phyloP scores from a whole-genome alignment of 768 basidiomycete species.

The Amanita polypyramis region DNA sequence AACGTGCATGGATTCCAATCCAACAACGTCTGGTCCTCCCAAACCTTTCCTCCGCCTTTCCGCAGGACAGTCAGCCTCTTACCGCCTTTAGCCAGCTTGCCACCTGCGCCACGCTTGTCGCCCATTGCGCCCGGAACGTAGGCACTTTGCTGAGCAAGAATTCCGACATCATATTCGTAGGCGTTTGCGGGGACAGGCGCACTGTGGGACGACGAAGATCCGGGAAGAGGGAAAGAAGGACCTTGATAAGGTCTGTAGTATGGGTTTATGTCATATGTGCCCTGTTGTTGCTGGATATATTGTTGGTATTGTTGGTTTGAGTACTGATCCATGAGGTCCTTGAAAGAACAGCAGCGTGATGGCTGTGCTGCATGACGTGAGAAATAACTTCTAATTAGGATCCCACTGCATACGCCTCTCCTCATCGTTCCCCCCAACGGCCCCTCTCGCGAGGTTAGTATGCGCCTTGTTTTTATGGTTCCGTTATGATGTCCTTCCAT shows the following conservation, averaged over 20 bases:
- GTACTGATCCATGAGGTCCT: slow-evolving; percentile 32
- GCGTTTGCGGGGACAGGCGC: slow-evolving; percentile 84
- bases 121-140: slow-evolving; percentile 90
- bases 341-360: not conserved
- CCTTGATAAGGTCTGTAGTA: slow-evolving; percentile 77
- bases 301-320: slow-evolving; percentile 37
- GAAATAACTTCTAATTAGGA: slow-evolving; percentile 8
- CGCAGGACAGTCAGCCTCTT: slow-evolving; percentile 90
- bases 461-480: slow-evolving; percentile 1
- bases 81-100: slow-evolving; percentile 80
- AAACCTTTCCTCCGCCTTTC: slow-evolving; percentile 92
- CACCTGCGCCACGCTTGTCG: slow-evolving; percentile 77
- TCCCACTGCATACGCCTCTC: not conserved
- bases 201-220: slow-evolving; percentile 54
- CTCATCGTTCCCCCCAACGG: slow-evolving; percentile 19
- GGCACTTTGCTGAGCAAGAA: slow-evolving; percentile 83
- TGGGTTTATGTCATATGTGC: slow-evolving; percentile 56
- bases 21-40: slow-evolving; percentile 95
- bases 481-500: not conserved
- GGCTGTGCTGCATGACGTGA: not conserved
- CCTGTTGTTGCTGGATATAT: slow-evolving; percentile 42
- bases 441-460: slow-evolving; percentile 32
- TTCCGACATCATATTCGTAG: slow-evolving; percentile 88
- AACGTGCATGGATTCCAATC: slow-evolving; percentile 91
- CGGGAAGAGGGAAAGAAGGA: slow-evolving; percentile 58